Percentiles rank a stretch among this genome's conserved stretches.
phyloP scores from a whole-genome alignment of 495 filamentous ascomycete genomes.

The Aspergillus biplanus region DNA sequence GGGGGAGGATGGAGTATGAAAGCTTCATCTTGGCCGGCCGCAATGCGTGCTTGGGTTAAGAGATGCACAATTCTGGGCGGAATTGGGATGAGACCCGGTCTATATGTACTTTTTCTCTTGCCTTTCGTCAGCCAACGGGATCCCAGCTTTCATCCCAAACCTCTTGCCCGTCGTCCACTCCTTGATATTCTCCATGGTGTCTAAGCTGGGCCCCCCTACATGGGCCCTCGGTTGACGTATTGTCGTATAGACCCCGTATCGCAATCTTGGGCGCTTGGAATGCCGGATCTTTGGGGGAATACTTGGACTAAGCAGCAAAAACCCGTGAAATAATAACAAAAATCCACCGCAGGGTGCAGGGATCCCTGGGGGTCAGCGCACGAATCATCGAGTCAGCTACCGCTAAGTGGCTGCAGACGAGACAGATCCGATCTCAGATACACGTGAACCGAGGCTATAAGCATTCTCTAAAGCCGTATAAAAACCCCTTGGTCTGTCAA shows the following conservation, averaged over 20 bases:
- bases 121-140: not conserved
- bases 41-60: not conserved
- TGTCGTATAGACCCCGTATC: not conserved
- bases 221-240: not conserved
- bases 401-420: not conserved
- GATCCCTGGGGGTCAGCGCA: not conserved
- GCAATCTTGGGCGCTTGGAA: not conserved
- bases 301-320: not conserved
- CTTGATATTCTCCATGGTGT: not conserved
- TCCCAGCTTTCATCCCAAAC: not conserved
- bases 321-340: not conserved
- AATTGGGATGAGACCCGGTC: not conserved
- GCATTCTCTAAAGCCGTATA: not conserved
- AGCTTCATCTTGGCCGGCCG: conserved; percentile 15
- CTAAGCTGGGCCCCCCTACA: not conserved
- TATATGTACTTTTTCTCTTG: not conserved
- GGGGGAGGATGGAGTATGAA: conserved; percentile 2
- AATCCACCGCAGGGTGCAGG: not conserved
- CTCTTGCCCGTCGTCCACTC: too few species aligned
- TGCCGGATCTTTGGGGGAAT: not conserved
- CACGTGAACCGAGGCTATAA: conserved; percentile 9
- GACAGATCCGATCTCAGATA: not conserved
- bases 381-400: not conserved
- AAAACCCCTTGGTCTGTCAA: not conserved
- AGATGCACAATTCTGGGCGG: not conserved